phyloP scores from a whole-genome alignment of 306 rosid species.

The Trifolium repens region DNA sequence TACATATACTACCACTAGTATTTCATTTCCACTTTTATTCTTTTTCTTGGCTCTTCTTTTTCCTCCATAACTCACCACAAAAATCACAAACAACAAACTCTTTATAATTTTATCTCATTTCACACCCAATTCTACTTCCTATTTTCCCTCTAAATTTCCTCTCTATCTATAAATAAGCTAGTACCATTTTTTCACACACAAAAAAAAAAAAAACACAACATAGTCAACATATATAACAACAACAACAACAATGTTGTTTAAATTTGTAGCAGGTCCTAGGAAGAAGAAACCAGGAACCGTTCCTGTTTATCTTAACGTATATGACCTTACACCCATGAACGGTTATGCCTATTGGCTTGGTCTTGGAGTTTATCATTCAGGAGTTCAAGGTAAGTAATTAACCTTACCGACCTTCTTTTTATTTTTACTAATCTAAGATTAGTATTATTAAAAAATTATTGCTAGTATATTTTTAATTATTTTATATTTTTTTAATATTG shows the following conservation, averaged over 20 bases:
- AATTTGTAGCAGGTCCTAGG: constrained; percentile 53
- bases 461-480: neutral
- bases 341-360: constrained; percentile 97
- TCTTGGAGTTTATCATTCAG: constrained; percentile 95
- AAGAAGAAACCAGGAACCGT: constrained; percentile 76
- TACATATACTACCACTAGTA: neutral
- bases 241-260: constrained; percentile 57
- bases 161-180: too few species aligned
- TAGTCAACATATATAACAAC: neutral
- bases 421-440: too few species aligned
- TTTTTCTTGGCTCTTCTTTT: neutral
- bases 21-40: neutral
- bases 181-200: too few species aligned
- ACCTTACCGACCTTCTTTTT: neutral
- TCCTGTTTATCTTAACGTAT: constrained; percentile 88
- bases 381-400: constrained; percentile 68
- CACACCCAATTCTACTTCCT: neutral
- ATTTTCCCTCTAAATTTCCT: too few species aligned
- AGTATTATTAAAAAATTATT: too few species aligned
- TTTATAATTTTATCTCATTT: neutral
- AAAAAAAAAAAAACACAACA: neutral
- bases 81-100: neutral
- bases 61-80: neutral
- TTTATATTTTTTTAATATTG: constrained; percentile 14
- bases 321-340: constrained; percentile 89